Evolutionary conservation across 305 asterid genomes (phyloP), one percentile per base, ranked within the genome.

Genomic region (Euphrasia arctica): DNA sequence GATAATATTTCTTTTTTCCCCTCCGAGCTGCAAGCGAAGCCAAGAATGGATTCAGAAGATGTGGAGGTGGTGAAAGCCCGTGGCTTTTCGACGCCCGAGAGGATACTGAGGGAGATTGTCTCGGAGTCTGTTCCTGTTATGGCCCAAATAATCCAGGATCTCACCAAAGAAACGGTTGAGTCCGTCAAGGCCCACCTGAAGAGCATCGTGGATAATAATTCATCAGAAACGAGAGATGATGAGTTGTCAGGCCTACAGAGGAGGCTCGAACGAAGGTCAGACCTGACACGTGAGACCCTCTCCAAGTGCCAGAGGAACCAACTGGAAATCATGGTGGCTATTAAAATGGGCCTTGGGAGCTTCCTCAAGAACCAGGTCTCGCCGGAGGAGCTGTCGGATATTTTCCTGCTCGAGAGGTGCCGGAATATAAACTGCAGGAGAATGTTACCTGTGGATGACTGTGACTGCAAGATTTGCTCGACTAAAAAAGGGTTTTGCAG

Each of bases 381-480:
- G 13, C 48, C 71, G 3, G 58, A 72, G 4, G 98, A 92, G 61
- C 72, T 92, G 32, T 87, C 86, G 2, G 97, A 90, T 9, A 85
- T 92, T 56, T 92, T 85, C 84, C 70, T 79, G 34, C 81, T 89
- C 48, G 97, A 92, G 66, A 73, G 96, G 75, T 92, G 98, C 77
- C 83, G 91, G 73, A 92, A 90, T 77, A 54, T 87, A 14, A 83
- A 75, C 7, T 92, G 98, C 77, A 82, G 72, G 83, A 83, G 96
- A 75, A 10, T 69, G 47, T 75, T 92, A 58, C 98, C 98, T 0
- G 96, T 89, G 42, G 98, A 92, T 3, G 97, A 92, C 76, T 92
- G 98, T 48, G 97, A 92, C 70, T 89, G 98, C 84, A 89, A 85
- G 83, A 85, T 89, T 70, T 92, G 98, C 75, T 87, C 95, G 0